phyloP scores from a whole-genome alignment of 768 basidiomycete genomes.

The Tephrocybe sp. region DNA sequence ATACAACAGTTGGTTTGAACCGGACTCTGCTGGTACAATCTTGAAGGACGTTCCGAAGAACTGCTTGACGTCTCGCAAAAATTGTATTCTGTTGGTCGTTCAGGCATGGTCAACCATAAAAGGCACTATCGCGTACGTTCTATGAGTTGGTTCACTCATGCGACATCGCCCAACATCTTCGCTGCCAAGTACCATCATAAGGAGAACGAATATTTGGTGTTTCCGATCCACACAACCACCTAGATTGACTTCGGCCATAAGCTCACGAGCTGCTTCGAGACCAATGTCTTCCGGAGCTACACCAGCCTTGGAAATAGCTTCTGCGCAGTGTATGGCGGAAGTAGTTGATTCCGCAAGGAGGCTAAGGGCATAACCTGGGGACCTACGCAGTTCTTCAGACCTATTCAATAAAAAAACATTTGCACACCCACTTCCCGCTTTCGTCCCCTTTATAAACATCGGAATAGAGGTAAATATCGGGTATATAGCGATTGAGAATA shows the following conservation, averaged over 20 bases:
- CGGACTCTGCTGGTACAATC: constrained; percentile 60
- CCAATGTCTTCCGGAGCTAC: constrained; percentile 93
- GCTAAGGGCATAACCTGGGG: constrained; percentile 92
- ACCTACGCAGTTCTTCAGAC: constrained; percentile 47
- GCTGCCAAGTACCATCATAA: constrained; percentile 95
- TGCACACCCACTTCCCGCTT: constrained; percentile 81
- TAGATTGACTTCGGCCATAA: constrained; percentile 74
- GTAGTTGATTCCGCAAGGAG: constrained; percentile 93
- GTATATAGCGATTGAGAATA: constrained; percentile 93
- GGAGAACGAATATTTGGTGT: constrained; percentile 82
- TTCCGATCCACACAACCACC: constrained; percentile 92
- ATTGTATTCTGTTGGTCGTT: constrained; percentile 70
- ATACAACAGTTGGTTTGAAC: constrained; percentile 66
- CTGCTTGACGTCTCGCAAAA: constrained; percentile 76
- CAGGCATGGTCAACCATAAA: background rate
- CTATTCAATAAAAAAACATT: background rate
- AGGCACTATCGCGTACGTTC: constrained; percentile 60
- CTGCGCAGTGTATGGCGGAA: constrained; percentile 82
- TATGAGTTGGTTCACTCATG: constrained; percentile 79
- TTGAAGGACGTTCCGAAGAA: constrained; percentile 96
- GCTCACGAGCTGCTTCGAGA: constrained; percentile 71
- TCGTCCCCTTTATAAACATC: constrained; percentile 98
- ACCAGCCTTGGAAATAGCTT: constrained; percentile 81
- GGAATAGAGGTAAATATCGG: constrained; percentile 97
- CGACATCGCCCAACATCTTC: constrained; percentile 93